Percentiles rank a stretch among this genome's conserved stretches.
Conservation (phyloP, 1,284 basidiomycete genomes). For the Cutaneotrichosporon dermatis region DNA sequence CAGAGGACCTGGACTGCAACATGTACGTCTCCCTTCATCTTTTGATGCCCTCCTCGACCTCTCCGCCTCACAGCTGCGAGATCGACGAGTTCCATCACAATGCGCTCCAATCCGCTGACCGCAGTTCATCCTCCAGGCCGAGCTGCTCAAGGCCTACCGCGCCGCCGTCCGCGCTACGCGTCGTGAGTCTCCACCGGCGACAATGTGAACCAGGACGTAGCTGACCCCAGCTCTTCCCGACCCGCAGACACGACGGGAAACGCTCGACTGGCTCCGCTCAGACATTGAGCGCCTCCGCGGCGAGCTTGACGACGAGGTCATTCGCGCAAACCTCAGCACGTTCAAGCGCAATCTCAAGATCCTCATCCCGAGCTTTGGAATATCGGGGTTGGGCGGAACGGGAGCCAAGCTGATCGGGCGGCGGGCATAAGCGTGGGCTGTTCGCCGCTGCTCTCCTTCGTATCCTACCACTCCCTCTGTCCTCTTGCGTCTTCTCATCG, state of each 20-base stretch:
- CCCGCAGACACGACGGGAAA: constrained; percentile 40
- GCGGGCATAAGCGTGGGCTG: background rate
- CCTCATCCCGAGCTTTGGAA: constrained; percentile 33
- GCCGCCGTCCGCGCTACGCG: constrained; percentile 43
- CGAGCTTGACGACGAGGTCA: constrained; percentile 35
- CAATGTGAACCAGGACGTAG: background rate
- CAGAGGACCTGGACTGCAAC: constrained; percentile 30
- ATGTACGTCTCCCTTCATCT: constrained; percentile 24
- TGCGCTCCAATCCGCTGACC: background rate
- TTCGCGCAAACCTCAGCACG: constrained; percentile 7
- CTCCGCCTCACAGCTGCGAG: background rate
- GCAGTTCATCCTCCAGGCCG: constrained; percentile 45
- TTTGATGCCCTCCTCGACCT: background rate
- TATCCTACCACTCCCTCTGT: no score
- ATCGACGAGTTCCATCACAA: background rate
- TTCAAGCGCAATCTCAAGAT: constrained; percentile 38
- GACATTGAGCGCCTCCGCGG: constrained; percentile 40
- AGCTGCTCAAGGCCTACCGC: constrained; percentile 43
- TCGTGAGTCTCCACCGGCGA: constrained; percentile 28
- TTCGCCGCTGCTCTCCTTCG: no score
- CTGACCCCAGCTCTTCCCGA: constrained; percentile 42
- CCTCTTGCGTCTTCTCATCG: no score
- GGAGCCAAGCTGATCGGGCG: constrained; percentile 38
- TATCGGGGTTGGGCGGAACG: constrained; percentile 26
- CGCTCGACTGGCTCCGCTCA: constrained; percentile 43